Percentiles rank a stretch among this genome's conserved stretches.
Evolutionary conservation across 2,329 filamentous ascomycete genomes (phyloP).

Genomic region (Zarea fungicola): DNA sequence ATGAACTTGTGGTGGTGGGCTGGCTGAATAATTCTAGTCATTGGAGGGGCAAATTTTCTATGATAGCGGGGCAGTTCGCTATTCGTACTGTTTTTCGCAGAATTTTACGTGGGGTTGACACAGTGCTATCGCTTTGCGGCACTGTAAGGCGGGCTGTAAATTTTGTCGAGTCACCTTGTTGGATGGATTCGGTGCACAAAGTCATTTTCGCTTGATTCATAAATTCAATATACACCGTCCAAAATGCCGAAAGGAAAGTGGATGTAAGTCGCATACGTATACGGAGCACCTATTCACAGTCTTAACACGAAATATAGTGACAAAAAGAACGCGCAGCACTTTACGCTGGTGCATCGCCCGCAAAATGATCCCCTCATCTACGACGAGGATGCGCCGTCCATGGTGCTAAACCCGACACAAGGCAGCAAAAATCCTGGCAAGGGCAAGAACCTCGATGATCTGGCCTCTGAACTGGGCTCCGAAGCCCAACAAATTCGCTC

Average conservation of each 20-base stretch:
- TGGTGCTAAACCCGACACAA: conserved; percentile 74
- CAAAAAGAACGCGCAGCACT: conserved; percentile 90
- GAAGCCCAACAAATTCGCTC: conserved; percentile 62
- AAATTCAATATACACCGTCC: conserved; percentile 22
- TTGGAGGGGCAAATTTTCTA: conserved; percentile 48
- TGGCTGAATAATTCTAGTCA: conserved; percentile 36
- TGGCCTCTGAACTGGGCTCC: conserved; percentile 69
- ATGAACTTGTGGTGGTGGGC: conserved; percentile 16
- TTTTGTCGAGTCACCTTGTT: conserved; percentile 24
- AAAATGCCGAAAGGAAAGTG: conserved; percentile 73
- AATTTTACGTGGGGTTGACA: conserved; percentile 11
- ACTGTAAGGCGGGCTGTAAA: conserved; percentile 17
- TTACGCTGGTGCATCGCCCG: conserved; percentile 88
- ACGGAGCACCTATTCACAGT: neutral
- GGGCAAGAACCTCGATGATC: conserved; percentile 66
- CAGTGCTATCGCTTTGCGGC: conserved; percentile 24
- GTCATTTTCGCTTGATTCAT: conserved; percentile 14
- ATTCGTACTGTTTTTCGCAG: conserved; percentile 25
- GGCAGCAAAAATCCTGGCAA: conserved; percentile 35
- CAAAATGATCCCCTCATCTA: conserved; percentile 98
- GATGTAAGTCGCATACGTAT: conserved; percentile 41
- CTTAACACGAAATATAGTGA: conserved; percentile 42
- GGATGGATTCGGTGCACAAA: conserved; percentile 6
- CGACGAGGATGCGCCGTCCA: conserved; percentile 80
- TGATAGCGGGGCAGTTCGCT: conserved; percentile 14